These are phyloP conservation scores for Scorias spongiosa DNA, from an alignment of 2,329 filamentous ascomycete genomes.

Conservation along the genomic window DNA sequence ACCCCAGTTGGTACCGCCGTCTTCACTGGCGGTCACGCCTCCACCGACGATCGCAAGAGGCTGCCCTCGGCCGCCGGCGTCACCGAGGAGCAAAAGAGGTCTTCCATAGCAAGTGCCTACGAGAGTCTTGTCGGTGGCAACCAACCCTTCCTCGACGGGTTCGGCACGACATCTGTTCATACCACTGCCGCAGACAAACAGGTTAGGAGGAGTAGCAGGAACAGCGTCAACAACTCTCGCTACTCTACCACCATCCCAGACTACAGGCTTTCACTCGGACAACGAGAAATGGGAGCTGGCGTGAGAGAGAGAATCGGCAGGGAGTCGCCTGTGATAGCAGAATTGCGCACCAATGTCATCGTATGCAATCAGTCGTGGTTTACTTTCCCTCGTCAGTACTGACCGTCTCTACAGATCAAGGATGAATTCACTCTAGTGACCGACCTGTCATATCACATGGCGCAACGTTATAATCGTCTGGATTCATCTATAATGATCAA, in stretches of 20 bases:
- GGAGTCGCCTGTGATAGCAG: constrained; percentile 32
- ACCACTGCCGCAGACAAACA: neutral
- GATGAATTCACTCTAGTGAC: constrained; percentile 63
- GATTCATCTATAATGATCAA: constrained; percentile 60
- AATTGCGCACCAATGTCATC: constrained; percentile 36
- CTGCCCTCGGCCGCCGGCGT: too few species aligned
- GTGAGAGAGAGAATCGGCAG: constrained; percentile 27
- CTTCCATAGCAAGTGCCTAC: neutral
- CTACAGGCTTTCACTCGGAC: neutral
- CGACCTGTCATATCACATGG: constrained; percentile 57
- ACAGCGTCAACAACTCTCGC: neutral
- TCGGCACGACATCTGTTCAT: too few species aligned
- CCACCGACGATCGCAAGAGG: too few species aligned
- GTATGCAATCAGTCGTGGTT: constrained; percentile 20
- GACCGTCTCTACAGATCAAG: constrained; percentile 39
- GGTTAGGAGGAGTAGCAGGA: neutral
- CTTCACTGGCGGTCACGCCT: too few species aligned
- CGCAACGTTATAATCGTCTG: constrained; percentile 59
- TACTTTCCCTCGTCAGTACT: constrained; percentile 7
- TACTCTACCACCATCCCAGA: neutral
- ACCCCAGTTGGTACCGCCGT: too few species aligned
- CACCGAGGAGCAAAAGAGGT: neutral
- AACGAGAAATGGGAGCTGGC: neutral
- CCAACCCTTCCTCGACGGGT: neutral
- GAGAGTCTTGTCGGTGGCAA: neutral